Evolutionary conservation across 2,329 filamentous ascomycete genomes (phyloP).

Genomic region (Aspergillus tamarii): DNA sequence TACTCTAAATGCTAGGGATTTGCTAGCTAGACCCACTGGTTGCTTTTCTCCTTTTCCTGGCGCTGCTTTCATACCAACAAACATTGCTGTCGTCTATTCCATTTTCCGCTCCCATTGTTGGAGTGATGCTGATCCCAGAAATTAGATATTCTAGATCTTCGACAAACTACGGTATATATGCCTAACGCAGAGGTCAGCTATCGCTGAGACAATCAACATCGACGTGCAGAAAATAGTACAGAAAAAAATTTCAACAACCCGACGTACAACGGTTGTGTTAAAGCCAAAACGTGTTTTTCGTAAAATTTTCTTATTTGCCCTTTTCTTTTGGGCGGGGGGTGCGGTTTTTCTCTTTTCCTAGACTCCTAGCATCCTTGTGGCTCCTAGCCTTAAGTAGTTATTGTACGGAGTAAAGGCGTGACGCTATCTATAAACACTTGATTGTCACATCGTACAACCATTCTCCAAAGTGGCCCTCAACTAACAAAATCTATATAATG

Average conservation of each 20-base stretch:
- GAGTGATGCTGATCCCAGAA: neutral
- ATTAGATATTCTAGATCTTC: neutral
- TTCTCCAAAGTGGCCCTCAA: neutral
- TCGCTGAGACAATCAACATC: neutral
- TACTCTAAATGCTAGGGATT: neutral
- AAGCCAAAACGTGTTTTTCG: neutral
- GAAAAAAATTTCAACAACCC: neutral
- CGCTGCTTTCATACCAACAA: neutral
- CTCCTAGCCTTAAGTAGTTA: no score
- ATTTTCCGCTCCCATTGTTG: neutral
- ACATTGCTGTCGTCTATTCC: neutral
- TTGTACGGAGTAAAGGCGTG: neutral
- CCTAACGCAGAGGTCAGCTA: neutral
- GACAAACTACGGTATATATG: neutral
- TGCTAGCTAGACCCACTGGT: neutral
- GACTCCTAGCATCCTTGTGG: neutral
- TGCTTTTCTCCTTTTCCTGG: neutral
- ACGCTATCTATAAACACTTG: neutral
- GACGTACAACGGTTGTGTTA: neutral
- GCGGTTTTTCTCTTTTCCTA: neutral
- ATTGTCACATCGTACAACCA: neutral
- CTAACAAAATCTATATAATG: neutral
- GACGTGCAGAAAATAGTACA: neutral
- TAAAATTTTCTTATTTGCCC: neutral
- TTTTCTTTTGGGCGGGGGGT: neutral